These are phyloP conservation scores for Ogataea corticis DNA, from an alignment of 805 yeast genomes.

Conservation along the genomic window DNA sequence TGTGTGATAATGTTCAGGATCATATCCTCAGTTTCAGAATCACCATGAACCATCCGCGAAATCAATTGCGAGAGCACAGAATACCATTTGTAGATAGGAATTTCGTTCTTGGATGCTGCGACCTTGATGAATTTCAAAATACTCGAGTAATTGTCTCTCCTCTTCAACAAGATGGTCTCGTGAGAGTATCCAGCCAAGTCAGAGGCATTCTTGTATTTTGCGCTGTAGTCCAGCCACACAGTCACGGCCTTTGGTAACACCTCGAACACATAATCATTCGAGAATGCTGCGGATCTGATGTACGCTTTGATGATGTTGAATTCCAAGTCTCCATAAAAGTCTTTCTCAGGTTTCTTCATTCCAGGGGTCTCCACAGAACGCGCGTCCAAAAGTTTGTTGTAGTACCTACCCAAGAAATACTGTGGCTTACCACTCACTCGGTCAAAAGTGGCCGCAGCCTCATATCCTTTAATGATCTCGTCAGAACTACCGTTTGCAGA, in stretches of 20 bases:
- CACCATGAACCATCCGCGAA: conserved; percentile 72
- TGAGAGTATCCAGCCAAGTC: conserved; percentile 27
- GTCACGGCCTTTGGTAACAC: conserved; percentile 88
- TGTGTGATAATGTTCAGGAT: conserved; percentile 58
- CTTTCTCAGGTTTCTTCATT: conserved; percentile 29
- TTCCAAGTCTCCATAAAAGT: conserved; percentile 53
- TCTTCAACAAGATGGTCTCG: conserved; percentile 29
- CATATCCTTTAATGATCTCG: conserved; percentile 70
- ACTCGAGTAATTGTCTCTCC: conserved; percentile 41
- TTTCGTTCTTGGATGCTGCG: conserved; percentile 36
- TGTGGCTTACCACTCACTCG: conserved; percentile 67
- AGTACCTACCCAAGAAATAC: conserved; percentile 78
- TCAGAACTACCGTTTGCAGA: conserved; percentile 82
- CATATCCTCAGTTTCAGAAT: conserved; percentile 52
- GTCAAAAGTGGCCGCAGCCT: conserved; percentile 54
- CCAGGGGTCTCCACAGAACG: conserved; percentile 38
- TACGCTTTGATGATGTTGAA: conserved; percentile 55
- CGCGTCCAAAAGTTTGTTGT: conserved; percentile 73
- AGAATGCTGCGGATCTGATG: conserved; percentile 57
- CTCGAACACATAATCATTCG: conserved; percentile 71
- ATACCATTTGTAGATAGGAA: conserved; percentile 70
- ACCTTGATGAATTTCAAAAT: conserved; percentile 51
- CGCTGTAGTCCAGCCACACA: conserved; percentile 82
- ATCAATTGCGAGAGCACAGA: conserved; percentile 82
- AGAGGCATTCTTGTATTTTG: conserved; percentile 32